Percentiles rank a stretch among this genome's conserved stretches.
These are phyloP conservation scores for Neonectria magnoliae DNA, from an alignment of 2,329 filamentous ascomycete species.

Conservation along the genomic window DNA sequence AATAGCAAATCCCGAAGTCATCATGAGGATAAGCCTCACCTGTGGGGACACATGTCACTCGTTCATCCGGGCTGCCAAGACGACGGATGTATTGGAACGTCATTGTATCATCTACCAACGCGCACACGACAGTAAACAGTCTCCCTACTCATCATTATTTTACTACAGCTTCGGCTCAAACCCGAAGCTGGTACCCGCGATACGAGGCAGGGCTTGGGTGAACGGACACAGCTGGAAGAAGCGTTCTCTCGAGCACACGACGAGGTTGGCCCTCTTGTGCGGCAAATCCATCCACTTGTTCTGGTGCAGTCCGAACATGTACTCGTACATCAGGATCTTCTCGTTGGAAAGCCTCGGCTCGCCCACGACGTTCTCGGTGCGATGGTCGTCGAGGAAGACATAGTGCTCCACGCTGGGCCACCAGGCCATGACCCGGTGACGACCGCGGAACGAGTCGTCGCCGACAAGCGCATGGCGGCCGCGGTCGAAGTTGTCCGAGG, in stretches of 20 bases:
- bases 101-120: too few relatives aligned
- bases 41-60: too few relatives aligned
- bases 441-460: constrained; percentile 67
- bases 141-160: background rate
- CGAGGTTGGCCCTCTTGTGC: constrained; percentile 75
- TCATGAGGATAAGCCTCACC: background rate
- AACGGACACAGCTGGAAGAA: constrained; percentile 76
- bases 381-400: constrained; percentile 68
- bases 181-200: constrained; percentile 63
- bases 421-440: constrained; percentile 69
- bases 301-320: constrained; percentile 76
- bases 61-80: too few relatives aligned
- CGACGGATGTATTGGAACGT: too few relatives aligned
- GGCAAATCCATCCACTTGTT: constrained; percentile 78
- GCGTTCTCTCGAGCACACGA: constrained; percentile 70
- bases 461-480: constrained; percentile 67
- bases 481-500: constrained; percentile 65
- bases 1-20: background rate
- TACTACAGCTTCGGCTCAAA: constrained; percentile 61
- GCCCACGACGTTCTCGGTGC: constrained; percentile 67
- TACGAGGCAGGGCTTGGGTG: constrained; percentile 61
- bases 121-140: background rate
- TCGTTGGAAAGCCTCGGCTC: constrained; percentile 78
- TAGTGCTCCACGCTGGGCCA: constrained; percentile 71
- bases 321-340: constrained; percentile 77